phyloP scores from a whole-genome alignment of 352 stramenopile genomes.

The Thalassiosira ordinaria region DNA sequence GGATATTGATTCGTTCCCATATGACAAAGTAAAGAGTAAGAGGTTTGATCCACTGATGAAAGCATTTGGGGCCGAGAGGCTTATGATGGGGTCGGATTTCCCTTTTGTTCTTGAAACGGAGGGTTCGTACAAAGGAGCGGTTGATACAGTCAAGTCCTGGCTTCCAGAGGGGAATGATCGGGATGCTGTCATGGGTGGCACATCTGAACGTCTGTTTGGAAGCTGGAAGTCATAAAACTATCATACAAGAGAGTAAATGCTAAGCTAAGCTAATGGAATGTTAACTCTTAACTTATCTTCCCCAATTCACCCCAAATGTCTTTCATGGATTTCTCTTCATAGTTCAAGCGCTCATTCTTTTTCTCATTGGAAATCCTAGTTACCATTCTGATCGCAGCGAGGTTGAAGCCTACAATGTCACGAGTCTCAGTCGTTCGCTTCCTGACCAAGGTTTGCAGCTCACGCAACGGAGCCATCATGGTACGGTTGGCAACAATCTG shows the following conservation, averaged over 20 bases:
- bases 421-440: conserved; percentile 66
- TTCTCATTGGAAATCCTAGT: conserved; percentile 55
- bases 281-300: conserved; percentile 23
- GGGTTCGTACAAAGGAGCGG: conserved; percentile 62
- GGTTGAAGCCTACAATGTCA: conserved; percentile 82
- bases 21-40: conserved; percentile 61
- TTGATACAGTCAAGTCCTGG: conserved; percentile 79
- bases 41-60: conserved; percentile 75
- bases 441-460: conserved; percentile 72
- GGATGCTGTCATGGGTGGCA: conserved; percentile 74
- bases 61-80: conserved; percentile 70
- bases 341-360: conserved; percentile 41
- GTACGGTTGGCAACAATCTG: conserved; percentile 74
- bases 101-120: conserved; percentile 79
- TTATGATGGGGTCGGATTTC: conserved; percentile 85
- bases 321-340: conserved; percentile 58
- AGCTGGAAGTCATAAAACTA: conserved; percentile 45
- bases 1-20: conserved; percentile 44
- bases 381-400: conserved; percentile 75
- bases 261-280: neutral
- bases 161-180: conserved; percentile 46
- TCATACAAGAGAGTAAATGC: neutral
- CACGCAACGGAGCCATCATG: conserved; percentile 72
- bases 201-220: conserved; percentile 71
- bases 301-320: conserved; percentile 79